These are phyloP conservation scores for Paxillus ammoniavirescens DNA, from an alignment of 768 basidiomycete genomes.

Conservation along the genomic window DNA sequence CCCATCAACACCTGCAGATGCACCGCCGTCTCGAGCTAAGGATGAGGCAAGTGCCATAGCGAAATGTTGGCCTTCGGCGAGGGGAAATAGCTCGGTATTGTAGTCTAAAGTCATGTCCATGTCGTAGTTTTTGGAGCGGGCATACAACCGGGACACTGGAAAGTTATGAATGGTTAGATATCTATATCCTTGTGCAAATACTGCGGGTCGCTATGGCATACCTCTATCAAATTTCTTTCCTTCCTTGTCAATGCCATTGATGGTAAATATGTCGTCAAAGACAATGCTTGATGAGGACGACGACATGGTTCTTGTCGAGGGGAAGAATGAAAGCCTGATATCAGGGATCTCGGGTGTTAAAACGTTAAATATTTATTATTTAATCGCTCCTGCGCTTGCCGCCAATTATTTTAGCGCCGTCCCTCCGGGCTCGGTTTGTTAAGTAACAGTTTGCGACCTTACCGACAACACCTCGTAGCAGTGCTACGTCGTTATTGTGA, in stretches of 20 bases:
- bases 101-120: slow-evolving; percentile 95
- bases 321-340: not conserved
- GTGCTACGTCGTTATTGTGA: not conserved
- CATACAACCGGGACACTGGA: slow-evolving; percentile 88
- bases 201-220: slow-evolving; percentile 25
- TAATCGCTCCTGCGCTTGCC: not conserved
- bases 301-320: slow-evolving; percentile 40
- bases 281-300: slow-evolving; percentile 69
- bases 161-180: slow-evolving; percentile 8
- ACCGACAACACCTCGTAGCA: too few species aligned
- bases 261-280: slow-evolving; percentile 92
- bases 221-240: slow-evolving; percentile 99
- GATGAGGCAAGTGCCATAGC: slow-evolving; percentile 86
- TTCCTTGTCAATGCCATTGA: slow-evolving; percentile 81
- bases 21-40: slow-evolving; percentile 53
- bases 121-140: slow-evolving; percentile 84
- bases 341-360: not conserved
- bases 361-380: not conserved
- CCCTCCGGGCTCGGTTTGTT: too few species aligned
- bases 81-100: slow-evolving; percentile 86
- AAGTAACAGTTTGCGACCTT: too few species aligned
- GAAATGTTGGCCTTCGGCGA: slow-evolving; percentile 67
- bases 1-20: slow-evolving; percentile 46
- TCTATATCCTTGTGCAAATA: not conserved
- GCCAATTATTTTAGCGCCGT: too few species aligned